Evolutionary conservation across 129 eudicot species (phyloP).

Genomic region (Ambrosia artemisiifolia): DNA sequence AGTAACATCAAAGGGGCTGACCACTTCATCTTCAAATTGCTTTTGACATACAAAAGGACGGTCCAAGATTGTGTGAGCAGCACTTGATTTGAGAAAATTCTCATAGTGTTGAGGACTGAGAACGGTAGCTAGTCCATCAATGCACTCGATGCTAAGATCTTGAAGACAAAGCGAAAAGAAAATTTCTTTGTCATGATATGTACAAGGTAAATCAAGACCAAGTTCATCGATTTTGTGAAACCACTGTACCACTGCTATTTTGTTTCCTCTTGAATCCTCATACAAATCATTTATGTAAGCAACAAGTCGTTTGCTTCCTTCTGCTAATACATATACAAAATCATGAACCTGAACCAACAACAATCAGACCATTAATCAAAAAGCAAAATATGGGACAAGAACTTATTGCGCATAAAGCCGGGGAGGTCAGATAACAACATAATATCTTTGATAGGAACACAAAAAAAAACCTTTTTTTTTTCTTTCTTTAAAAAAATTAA

Average conservation of each 20-base stretch:
- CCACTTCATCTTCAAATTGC: conserved; percentile 61
- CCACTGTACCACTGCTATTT: conserved; percentile 95
- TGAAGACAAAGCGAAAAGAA: conserved; percentile 89
- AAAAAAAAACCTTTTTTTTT: not conserved
- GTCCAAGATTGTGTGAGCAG: conserved; percentile 26
- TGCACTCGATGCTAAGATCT: conserved; percentile 84
- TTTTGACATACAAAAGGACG: conserved; percentile 57
- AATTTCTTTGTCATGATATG: conserved; percentile 61
- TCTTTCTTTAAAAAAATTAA: not conserved
- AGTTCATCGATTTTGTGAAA: conserved; percentile 98
- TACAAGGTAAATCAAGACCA: conserved; percentile 70
- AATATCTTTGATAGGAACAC: too few species aligned
- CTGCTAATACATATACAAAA: conserved; percentile 81
- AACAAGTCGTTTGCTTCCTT: conserved; percentile 68
- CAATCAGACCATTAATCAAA: conserved; percentile 1
- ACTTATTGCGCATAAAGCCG: not conserved
- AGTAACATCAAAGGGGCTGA: conserved; percentile 72
- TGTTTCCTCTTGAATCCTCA: conserved; percentile 72
- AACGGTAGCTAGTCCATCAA: conserved; percentile 84
- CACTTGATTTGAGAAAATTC: conserved; percentile 31
- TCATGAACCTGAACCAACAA: conserved; percentile 51
- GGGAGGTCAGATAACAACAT: not conserved
- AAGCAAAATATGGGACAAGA: not conserved
- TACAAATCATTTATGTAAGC: conserved; percentile 87
- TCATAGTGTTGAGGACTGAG: conserved; percentile 72